Evolutionary conservation across 768 basidiomycete genomes (phyloP).

Genomic region (Lactifluus pinguis): DNA sequence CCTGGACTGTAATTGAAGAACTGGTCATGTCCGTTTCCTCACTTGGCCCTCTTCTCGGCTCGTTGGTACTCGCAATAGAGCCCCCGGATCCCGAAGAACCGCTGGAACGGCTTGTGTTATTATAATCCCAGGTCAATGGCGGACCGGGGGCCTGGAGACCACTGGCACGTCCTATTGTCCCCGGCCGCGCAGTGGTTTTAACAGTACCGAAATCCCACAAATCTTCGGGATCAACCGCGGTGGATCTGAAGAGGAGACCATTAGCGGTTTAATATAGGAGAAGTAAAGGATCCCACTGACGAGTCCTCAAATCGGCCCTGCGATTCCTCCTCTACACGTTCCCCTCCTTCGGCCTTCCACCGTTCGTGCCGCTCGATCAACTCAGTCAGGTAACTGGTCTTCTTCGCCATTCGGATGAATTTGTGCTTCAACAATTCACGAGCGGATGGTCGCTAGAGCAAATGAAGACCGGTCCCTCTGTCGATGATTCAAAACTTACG

Average conservation of each 20-base stretch:
- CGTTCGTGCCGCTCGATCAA: conserved; percentile 90
- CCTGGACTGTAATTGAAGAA: conserved; percentile 42
- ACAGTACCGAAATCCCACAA: conserved; percentile 98
- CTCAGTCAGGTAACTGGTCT: conserved; percentile 89
- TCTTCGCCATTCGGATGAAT: conserved; percentile 91
- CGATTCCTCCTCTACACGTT: conserved; percentile 62
- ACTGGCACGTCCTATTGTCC: conserved; percentile 61
- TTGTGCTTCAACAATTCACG: conserved; percentile 93
- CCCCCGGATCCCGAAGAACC: conserved; percentile 32
- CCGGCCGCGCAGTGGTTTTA: conserved; percentile 46
- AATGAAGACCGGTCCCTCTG: conserved; percentile 17
- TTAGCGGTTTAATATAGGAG: not conserved
- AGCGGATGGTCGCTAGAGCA: conserved; percentile 77
- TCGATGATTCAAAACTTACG: conserved; percentile 35
- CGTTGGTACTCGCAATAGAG: conserved; percentile 29
- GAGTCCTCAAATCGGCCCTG: conserved; percentile 49
- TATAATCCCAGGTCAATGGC: conserved; percentile 74
- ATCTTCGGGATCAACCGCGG: conserved; percentile 60
- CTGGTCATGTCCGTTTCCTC: conserved; percentile 24
- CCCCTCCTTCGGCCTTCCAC: conserved; percentile 88
- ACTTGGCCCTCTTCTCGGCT: conserved; percentile 21
- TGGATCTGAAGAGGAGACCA: conserved; percentile 32
- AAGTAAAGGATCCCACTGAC: conserved; percentile 34
- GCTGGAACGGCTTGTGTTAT: conserved; percentile 33
- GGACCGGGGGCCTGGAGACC: conserved; percentile 55